Conservation (phyloP, 441 rosid genomes). For the Geranium incanum region DNA sequence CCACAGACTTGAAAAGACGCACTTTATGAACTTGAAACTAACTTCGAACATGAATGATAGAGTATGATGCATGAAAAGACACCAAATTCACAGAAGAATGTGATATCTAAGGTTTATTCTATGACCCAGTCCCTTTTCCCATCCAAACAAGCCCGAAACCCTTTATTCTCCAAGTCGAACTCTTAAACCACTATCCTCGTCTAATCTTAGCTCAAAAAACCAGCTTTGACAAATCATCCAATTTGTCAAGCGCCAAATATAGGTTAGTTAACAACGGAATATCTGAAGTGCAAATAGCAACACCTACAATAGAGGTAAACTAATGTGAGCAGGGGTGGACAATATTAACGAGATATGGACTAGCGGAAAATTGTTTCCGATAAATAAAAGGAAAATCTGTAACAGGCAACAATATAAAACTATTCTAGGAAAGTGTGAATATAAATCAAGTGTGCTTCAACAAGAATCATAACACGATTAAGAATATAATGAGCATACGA, state of each 20-base stretch:
- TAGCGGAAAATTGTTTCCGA: not conserved
- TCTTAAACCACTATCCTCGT: not conserved
- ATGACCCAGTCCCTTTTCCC: not conserved
- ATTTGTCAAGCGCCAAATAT: not conserved
- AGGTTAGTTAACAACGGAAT: not conserved
- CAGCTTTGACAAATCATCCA: not conserved
- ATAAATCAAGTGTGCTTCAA: not conserved
- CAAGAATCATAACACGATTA: not conserved
- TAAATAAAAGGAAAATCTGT: not conserved
- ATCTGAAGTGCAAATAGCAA: not conserved
- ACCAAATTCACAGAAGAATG: not conserved
- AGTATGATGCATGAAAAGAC: not conserved
- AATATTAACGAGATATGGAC: not conserved
- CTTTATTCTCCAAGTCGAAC: not conserved
- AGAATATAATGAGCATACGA: not conserved
- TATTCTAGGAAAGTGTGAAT: not conserved
- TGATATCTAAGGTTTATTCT: not conserved
- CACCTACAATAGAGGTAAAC: not conserved
- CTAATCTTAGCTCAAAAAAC: constrained; percentile 1
- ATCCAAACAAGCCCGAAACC: not conserved
- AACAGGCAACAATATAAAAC: not conserved
- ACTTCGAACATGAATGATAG: not conserved
- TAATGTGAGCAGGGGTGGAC: not conserved
- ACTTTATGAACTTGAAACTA: not conserved
- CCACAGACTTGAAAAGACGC: not conserved